These are phyloP conservation scores for Myxozyma mucilagina DNA, from an alignment of 805 yeast genomes.

Conservation along the genomic window DNA sequence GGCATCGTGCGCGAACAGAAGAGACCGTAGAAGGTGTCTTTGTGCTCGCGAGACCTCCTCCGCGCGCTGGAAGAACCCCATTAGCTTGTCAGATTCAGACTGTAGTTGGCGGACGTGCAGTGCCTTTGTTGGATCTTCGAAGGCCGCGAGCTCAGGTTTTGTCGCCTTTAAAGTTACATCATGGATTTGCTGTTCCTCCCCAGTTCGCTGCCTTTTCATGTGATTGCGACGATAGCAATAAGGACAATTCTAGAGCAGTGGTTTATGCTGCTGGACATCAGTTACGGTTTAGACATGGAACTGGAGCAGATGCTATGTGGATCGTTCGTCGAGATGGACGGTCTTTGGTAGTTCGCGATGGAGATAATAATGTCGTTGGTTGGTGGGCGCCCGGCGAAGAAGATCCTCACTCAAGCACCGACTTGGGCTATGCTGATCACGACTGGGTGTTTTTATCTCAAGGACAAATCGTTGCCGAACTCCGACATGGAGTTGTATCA, in stretches of 20 bases:
- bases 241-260: background rate
- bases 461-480: constrained; percentile 8
- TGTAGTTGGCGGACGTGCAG: no score
- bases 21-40: no score
- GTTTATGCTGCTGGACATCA: constrained; percentile 2
- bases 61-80: no score
- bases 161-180: no score
- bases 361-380: background rate
- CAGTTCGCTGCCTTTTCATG: constrained; percentile 9
- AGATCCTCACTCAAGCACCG: background rate
- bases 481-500: no score
- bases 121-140: no score
- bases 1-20: no score
- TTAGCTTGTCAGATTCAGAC: no score
- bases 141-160: no score
- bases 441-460: background rate
- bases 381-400: constrained; percentile 8
- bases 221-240: background rate
- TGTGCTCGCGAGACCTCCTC: no score
- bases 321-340: constrained; percentile 3
- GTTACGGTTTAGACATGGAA: constrained; percentile 5
- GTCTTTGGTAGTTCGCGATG: background rate
- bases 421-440: background rate
- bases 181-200: no score
- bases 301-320: background rate